Conservation (phyloP, 2,329 filamentous ascomycete species). For the Chaetomiaceae sp. region DNA sequence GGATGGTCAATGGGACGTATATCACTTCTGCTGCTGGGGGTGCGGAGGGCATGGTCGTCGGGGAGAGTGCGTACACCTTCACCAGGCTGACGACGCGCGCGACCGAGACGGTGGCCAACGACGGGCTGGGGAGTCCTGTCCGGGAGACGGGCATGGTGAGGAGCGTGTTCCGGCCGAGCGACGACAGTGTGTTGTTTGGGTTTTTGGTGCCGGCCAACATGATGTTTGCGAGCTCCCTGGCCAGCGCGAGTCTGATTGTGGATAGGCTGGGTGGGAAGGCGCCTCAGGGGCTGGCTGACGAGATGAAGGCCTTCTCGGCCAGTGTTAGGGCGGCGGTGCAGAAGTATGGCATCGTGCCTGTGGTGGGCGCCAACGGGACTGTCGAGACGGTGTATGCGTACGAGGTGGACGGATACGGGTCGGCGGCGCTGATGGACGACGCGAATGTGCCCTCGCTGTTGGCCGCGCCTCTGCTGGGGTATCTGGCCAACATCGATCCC, state of each 20-base stretch:
- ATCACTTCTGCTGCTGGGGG: too few species aligned
- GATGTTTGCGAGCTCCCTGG: constrained; percentile 67
- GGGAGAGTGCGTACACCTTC: constrained; percentile 67
- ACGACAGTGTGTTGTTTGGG: constrained; percentile 80
- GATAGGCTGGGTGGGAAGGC: constrained; percentile 33
- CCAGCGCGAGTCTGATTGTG: constrained; percentile 44
- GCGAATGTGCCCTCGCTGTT: constrained; percentile 62
- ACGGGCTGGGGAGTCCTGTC: constrained; percentile 75
- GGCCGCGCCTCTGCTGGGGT: constrained; percentile 57
- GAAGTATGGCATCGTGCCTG: constrained; percentile 37
- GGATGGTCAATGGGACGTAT: constrained; percentile 73
- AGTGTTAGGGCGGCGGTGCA: constrained; percentile 36
- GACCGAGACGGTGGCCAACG: constrained; percentile 76
- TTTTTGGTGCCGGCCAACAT: constrained; percentile 88
- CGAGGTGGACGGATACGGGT: constrained; percentile 68
- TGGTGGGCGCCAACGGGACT: constrained; percentile 32
- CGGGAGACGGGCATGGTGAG: constrained; percentile 79
- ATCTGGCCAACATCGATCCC: constrained; percentile 50
- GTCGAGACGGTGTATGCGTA: constrained; percentile 63
- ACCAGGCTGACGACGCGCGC: constrained; percentile 64
- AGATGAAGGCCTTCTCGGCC: constrained; percentile 55
- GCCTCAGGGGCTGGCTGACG: constrained; percentile 44
- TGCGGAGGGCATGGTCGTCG: constrained; percentile 50
- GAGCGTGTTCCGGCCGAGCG: constrained; percentile 84
- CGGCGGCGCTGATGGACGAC: constrained; percentile 58